phyloP scores from a whole-genome alignment of 1,284 basidiomycete species.

The Ganoderma resinaceum region DNA sequence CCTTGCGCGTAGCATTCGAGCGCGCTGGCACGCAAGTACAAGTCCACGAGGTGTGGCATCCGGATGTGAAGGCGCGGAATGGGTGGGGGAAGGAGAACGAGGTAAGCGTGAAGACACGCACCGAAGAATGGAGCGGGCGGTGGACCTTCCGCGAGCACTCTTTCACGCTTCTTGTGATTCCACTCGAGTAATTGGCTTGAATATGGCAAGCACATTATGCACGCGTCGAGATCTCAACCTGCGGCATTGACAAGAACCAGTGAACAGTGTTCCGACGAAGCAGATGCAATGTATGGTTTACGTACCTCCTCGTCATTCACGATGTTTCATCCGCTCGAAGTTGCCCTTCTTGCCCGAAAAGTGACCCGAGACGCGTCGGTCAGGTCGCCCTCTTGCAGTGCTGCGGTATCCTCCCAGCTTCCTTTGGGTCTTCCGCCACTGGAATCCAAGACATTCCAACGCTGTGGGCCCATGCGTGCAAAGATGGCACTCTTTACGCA shows the following conservation, averaged over 20 bases:
- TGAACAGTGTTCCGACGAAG: not conserved
- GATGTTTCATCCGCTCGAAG: not conserved
- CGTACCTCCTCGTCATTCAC: not conserved
- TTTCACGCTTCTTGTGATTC: constrained; percentile 42
- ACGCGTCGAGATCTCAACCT: not conserved
- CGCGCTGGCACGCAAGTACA: constrained; percentile 36
- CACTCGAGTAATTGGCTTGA: constrained; percentile 3
- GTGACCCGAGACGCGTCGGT: too few relatives aligned
- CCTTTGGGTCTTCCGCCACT: not conserved
- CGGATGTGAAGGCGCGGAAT: constrained; percentile 48
- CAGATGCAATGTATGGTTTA: not conserved
- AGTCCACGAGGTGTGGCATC: constrained; percentile 57
- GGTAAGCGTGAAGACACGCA: constrained; percentile 45
- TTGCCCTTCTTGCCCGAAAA: not conserved
- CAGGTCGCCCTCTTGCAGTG: not conserved
- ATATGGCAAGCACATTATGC: not conserved
- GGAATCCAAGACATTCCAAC: not conserved
- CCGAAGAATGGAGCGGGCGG: constrained; percentile 43
- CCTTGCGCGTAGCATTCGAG: constrained; percentile 47
- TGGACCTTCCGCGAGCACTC: constrained; percentile 55
- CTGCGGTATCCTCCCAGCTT: not conserved
- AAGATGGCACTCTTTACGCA: not conserved
- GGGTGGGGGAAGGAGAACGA: constrained; percentile 49
- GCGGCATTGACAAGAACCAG: not conserved
- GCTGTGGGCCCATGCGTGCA: not conserved